These are phyloP conservation scores for Colletotrichum viniferum DNA, from an alignment of 2,329 filamentous ascomycete genomes.

Conservation along the genomic window DNA sequence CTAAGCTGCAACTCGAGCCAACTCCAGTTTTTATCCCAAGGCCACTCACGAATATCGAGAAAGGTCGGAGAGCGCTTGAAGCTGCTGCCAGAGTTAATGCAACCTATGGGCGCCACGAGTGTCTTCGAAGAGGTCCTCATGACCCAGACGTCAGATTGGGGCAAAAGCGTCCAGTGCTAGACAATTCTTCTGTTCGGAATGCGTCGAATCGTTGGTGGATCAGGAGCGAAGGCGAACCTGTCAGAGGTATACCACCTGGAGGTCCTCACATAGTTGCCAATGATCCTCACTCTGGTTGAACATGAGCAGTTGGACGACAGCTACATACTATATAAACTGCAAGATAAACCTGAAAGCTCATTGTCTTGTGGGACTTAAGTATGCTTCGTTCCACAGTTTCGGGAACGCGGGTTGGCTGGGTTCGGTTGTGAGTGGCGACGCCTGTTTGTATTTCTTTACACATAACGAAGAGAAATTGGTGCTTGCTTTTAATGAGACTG, in stretches of 20 bases:
- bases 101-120: neutral
- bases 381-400: neutral
- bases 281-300: neutral
- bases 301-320: neutral
- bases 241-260: neutral
- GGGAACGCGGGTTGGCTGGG: neutral
- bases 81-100: neutral
- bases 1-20: neutral
- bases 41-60: neutral
- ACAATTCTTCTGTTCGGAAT: neutral
- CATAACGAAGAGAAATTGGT: neutral
- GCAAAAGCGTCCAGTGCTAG: neutral
- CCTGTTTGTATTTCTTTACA: neutral
- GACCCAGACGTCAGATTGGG: neutral
- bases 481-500: neutral
- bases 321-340: neutral
- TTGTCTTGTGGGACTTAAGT: neutral
- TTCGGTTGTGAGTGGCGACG: neutral
- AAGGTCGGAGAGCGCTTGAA: neutral
- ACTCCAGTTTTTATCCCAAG: neutral
- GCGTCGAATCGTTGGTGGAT: neutral
- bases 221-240: neutral
- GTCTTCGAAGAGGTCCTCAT: neutral
- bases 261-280: neutral
- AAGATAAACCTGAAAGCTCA: neutral